phyloP scores from a whole-genome alignment of 2,329 filamentous ascomycete species.

The Tolypocladium ophioglossoides region DNA sequence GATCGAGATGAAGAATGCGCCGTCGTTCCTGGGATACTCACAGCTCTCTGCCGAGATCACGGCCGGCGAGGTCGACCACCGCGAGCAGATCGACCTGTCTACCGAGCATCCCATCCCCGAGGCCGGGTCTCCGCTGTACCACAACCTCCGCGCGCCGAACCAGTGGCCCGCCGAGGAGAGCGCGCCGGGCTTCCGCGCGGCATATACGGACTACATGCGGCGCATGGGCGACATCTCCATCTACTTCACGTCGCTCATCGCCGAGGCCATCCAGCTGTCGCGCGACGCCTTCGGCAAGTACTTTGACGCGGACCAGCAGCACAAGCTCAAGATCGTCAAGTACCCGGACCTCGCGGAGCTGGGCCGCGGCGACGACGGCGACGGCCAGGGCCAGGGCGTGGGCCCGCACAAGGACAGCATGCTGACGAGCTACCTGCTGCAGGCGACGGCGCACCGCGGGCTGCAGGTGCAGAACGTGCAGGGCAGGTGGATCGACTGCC shows the following conservation, averaged over 20 bases:
- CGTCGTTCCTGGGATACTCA: conserved; percentile 62
- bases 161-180: conserved; percentile 62
- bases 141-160: conserved; percentile 66
- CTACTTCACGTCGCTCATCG: conserved; percentile 68
- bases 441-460: conserved; percentile 65
- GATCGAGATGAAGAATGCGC: conserved; percentile 64
- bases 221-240: conserved; percentile 65
- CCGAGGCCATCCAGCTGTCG: conserved; percentile 70
- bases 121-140: conserved; percentile 54
- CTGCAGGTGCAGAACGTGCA: conserved; percentile 73
- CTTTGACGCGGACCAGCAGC: conserved; percentile 65
- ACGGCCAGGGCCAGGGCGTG: conserved; percentile 46
- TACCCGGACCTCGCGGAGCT: conserved; percentile 65
- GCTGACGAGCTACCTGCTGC: conserved; percentile 71
- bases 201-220: conserved; percentile 65
- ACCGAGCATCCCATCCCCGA: conserved; percentile 62
- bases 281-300: conserved; percentile 63
- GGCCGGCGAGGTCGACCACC: conserved; percentile 63
- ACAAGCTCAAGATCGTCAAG: conserved; percentile 84
- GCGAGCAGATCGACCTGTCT: conserved; percentile 79
- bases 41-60: conserved; percentile 59
- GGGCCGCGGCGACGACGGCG: conserved; percentile 30
- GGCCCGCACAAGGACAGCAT: conserved; percentile 81
- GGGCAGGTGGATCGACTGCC: conserved; percentile 75
- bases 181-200: conserved; percentile 56